A percentile compares a stretch with the other conserved stretches of the same genome.
These are phyloP conservation scores for Ceratorhiza oryzae-sativae DNA, from an alignment of 1,284 basidiomycete genomes.

Conservation along the genomic window DNA sequence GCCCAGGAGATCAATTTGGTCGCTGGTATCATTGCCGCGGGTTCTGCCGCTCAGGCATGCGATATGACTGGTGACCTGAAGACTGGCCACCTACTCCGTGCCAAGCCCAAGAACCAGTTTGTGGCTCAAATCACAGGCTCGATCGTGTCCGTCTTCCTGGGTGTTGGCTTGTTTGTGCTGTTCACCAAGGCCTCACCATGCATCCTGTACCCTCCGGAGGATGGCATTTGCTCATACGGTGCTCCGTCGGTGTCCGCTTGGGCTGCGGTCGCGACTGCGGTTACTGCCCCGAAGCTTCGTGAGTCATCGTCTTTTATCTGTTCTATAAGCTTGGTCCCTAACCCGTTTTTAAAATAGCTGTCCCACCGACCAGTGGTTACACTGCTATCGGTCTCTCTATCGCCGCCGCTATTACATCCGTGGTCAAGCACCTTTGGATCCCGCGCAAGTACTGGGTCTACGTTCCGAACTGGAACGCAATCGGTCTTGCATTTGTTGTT, in stretches of 20 bases:
- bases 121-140: constrained; percentile 66
- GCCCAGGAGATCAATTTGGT: constrained; percentile 65
- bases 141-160: constrained; percentile 65
- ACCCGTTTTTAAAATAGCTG: constrained; percentile 51
- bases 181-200: constrained; percentile 72
- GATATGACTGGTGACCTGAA: constrained; percentile 80
- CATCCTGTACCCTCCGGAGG: constrained; percentile 56
- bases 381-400: constrained; percentile 66
- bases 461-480: constrained; percentile 72
- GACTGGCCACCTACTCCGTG: constrained; percentile 72
- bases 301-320: neutral
- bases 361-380: constrained; percentile 66
- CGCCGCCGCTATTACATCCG: constrained; percentile 57
- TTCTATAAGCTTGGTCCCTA: neutral
- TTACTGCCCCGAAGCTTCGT: constrained; percentile 47
- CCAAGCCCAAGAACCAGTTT: constrained; percentile 72
- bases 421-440: constrained; percentile 61
- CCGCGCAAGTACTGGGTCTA: constrained; percentile 61
- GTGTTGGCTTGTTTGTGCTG: constrained; percentile 64
- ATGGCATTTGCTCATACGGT: constrained; percentile 60
- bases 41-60: constrained; percentile 64
- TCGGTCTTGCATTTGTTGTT: constrained; percentile 64
- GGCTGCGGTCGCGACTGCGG: constrained; percentile 67
- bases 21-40: constrained; percentile 66
- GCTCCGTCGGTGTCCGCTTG: constrained; percentile 68